A percentile compares a stretch with the other conserved stretches of the same genome.
Conservation (phyloP, 192 early-diverging fungal genomes). For the Coemansia erecta region DNA sequence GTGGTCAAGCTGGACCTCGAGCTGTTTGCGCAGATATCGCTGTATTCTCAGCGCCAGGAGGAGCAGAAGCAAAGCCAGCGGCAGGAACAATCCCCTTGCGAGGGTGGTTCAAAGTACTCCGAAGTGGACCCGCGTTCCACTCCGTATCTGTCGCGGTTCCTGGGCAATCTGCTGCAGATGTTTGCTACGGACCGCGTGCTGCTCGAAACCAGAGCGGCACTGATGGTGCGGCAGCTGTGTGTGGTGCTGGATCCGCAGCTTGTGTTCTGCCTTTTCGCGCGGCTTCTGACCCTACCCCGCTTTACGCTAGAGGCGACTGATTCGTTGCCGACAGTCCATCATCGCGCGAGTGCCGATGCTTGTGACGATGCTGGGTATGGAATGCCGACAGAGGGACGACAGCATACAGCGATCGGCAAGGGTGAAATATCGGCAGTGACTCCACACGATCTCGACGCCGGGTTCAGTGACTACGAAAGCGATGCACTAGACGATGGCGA, state of each 20-base stretch:
- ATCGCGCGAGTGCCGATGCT: neutral
- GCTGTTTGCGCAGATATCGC: conserved; percentile 92
- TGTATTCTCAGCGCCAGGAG: conserved; percentile 53
- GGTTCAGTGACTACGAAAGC: too few relatives aligned
- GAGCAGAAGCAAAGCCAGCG: neutral
- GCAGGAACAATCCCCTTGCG: neutral
- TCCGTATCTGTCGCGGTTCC: conserved; percentile 82
- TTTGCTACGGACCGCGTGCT: conserved; percentile 87
- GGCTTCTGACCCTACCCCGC: conserved; percentile 68
- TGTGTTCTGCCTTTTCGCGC: conserved; percentile 84
- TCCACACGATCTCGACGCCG: neutral
- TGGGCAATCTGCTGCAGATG: conserved; percentile 83
- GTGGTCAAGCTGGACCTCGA: conserved; percentile 91
- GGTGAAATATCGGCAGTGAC: neutral
- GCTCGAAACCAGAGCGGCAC: conserved; percentile 82
- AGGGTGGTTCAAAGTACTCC: neutral
- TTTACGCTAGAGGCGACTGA: conserved; percentile 11
- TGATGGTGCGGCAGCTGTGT: conserved; percentile 95
- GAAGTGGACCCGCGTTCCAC: conserved; percentile 7
- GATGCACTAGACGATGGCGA: too few relatives aligned
- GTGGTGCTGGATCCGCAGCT: conserved; percentile 85
- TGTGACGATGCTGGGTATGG: too few relatives aligned
- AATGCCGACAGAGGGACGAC: too few relatives aligned
- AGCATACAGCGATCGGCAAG: neutral
- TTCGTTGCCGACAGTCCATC: neutral